Evolutionary conservation across 257 asterid genomes (phyloP).

Genomic region (Capsicum pubescens): DNA sequence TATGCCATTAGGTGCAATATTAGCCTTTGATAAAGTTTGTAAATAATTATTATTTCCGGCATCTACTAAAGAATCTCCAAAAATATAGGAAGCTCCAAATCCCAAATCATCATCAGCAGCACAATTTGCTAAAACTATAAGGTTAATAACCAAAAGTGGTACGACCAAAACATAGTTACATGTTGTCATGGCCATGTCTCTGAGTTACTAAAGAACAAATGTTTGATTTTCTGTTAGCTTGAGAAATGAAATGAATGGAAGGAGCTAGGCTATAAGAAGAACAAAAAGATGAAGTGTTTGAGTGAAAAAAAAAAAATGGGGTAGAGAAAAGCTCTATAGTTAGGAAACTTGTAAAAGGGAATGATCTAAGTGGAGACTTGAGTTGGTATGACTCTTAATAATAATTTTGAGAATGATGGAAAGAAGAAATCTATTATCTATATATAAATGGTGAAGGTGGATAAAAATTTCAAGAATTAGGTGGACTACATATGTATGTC

Average conservation of each 20-base stretch:
- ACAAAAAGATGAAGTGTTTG: neutral
- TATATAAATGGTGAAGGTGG: slow-evolving; percentile 28
- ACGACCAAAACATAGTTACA: slow-evolving; percentile 27
- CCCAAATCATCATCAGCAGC: slow-evolving; percentile 48
- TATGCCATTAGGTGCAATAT: slow-evolving; percentile 75
- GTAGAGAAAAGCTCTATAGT: neutral
- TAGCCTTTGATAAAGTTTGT: slow-evolving; percentile 73
- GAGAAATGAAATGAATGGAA: slow-evolving; percentile 13
- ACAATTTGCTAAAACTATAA: slow-evolving; percentile 36
- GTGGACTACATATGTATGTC: slow-evolving; percentile 52
- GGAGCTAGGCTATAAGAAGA: neutral
- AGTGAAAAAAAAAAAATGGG: neutral
- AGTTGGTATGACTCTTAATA: slow-evolving; percentile 55
- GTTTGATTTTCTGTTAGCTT: neutral
- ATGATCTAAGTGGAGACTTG: slow-evolving; percentile 39
- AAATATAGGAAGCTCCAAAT: slow-evolving; percentile 73
- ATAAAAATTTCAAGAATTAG: slow-evolving; percentile 51
- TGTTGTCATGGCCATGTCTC: slow-evolving; percentile 43
- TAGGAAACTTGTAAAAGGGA: slow-evolving; percentile 51
- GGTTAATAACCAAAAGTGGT: slow-evolving; percentile 36
- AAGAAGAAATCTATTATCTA: neutral
- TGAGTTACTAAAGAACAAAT: neutral
- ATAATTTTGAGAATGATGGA: neutral
- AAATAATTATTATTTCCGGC: slow-evolving; percentile 92
- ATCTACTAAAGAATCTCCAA: slow-evolving; percentile 92